Conservation (phyloP, 2,329 filamentous ascomycete genomes). For the Microthyrium microscopicum region DNA sequence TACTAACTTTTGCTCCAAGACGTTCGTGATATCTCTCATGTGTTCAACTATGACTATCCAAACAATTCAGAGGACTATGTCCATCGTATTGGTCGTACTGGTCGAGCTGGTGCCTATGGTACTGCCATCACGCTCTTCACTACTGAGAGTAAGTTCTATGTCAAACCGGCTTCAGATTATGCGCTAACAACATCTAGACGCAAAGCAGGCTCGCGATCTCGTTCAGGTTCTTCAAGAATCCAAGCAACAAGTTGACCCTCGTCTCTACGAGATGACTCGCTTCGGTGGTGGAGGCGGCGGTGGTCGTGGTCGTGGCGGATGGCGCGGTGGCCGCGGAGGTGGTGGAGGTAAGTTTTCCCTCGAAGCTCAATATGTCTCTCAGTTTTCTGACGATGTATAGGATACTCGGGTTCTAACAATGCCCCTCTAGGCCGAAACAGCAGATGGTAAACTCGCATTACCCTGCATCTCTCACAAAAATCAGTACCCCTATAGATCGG, state of each 20-base stretch:
- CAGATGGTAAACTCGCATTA: slow-evolving; percentile 22
- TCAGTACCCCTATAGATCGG: too few species aligned
- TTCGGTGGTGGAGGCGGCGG: slow-evolving; percentile 74
- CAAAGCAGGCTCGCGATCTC: slow-evolving; percentile 73
- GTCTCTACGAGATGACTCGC: slow-evolving; percentile 87
- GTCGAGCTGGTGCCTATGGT: slow-evolving; percentile 67
- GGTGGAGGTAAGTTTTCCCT: slow-evolving; percentile 25
- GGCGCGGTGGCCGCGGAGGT: slow-evolving; percentile 46
- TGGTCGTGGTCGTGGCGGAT: slow-evolving; percentile 50
- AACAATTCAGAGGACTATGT: slow-evolving; percentile 69
- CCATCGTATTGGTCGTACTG: slow-evolving; percentile 52
- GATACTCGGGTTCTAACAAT: slow-evolving; percentile 22
- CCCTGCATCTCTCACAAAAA: slow-evolving; percentile 8
- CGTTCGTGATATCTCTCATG: slow-evolving; percentile 99
- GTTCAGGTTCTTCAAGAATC: slow-evolving; percentile 84
- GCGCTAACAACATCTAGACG: slow-evolving; percentile 23
- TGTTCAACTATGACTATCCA: slow-evolving; percentile 99
- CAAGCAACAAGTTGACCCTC: slow-evolving; percentile 95
- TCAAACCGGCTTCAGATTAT: slow-evolving; percentile 3
- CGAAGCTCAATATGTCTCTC: slow-evolving; percentile 1
- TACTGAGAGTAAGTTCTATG: slow-evolving; percentile 73
- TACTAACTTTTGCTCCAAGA: slow-evolving; percentile 53
- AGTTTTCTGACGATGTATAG: slow-evolving; percentile 13
- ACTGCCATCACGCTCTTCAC: slow-evolving; percentile 98
- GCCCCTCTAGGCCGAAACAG: slow-evolving; percentile 24